Conservation (phyloP, 2,329 filamentous ascomycete species). For the Diaporthe caulivora region DNA sequence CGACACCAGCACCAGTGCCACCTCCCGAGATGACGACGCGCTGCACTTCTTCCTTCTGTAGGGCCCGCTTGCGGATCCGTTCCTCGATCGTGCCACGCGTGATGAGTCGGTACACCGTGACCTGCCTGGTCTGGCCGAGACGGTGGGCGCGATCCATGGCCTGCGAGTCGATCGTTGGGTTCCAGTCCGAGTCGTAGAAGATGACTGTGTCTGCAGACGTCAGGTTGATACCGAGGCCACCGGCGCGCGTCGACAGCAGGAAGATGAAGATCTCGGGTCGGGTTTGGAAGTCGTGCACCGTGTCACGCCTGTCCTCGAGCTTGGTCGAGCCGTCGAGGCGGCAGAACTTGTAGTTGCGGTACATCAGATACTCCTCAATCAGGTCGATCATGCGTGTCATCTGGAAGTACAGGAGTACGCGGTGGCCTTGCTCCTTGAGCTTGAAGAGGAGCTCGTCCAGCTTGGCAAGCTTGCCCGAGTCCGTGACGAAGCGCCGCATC, state of each 20-base stretch:
- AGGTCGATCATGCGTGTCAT: constrained; percentile 99
- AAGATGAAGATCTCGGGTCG: constrained; percentile 97
- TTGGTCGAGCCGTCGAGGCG: constrained; percentile 97
- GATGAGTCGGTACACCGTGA: constrained; percentile 97
- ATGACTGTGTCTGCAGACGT: constrained; percentile 98
- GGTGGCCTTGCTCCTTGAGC: constrained; percentile 92
- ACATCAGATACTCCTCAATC: constrained; percentile 98
- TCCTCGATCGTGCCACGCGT: constrained; percentile 97
- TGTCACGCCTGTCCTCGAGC: constrained; percentile 95
- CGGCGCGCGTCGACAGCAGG: constrained; percentile 92
- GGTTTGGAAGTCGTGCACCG: constrained; percentile 96
- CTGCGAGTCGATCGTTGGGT: constrained; percentile 97
- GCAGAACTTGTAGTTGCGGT: constrained; percentile 99
- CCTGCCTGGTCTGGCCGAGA: constrained; percentile 94
- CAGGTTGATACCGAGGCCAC: constrained; percentile 97
- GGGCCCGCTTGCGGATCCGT: constrained; percentile 93
- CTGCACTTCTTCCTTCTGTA: constrained; percentile 99
- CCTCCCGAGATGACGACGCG: constrained; percentile 96
- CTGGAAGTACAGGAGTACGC: constrained; percentile 98
- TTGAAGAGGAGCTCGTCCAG: constrained; percentile 88
- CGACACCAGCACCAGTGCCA: constrained; percentile 83
- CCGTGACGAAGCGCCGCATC: constrained; percentile 97
- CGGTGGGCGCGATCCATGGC: constrained; percentile 99
- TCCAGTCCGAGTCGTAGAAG: constrained; percentile 99
- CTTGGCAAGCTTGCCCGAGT: constrained; percentile 95